A percentile compares a stretch with the other conserved stretches of the same genome.
phyloP scores from a whole-genome alignment of 2,329 filamentous ascomycete genomes.

The Clarireedia hainanense region DNA sequence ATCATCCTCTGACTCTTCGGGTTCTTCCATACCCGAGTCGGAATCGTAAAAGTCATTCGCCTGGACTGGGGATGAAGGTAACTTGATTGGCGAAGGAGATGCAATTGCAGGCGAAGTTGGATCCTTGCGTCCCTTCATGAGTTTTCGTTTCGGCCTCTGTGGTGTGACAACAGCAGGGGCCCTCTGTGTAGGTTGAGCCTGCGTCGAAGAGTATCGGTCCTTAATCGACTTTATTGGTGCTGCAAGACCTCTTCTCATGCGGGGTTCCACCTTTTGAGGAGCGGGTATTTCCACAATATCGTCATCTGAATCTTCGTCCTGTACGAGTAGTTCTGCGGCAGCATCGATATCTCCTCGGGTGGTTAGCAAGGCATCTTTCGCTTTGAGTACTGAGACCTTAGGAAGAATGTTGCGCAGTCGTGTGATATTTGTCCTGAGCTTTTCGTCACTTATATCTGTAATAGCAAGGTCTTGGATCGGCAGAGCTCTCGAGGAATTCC shows the following conservation, averaged over 20 bases:
- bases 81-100: conserved; percentile 18
- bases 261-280: conserved; percentile 33
- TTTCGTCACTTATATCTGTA: conserved; percentile 42
- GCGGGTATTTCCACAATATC: conserved; percentile 26
- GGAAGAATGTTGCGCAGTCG: conserved; percentile 43
- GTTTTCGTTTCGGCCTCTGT: conserved; percentile 27
- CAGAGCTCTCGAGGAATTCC: conserved; percentile 36
- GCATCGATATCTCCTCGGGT: conserved; percentile 47
- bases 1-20: conserved; percentile 31
- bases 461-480: conserved; percentile 38
- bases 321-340: conserved; percentile 40
- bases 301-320: conserved; percentile 22
- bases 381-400: conserved; percentile 36
- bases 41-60: conserved; percentile 25
- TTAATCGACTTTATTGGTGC: conserved; percentile 47
- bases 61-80: conserved; percentile 13
- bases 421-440: conserved; percentile 41
- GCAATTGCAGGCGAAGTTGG: conserved; percentile 18
- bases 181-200: conserved; percentile 27
- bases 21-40: conserved; percentile 25
- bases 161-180: conserved; percentile 12
- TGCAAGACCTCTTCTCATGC: conserved; percentile 48
- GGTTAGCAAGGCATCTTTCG: conserved; percentile 41
- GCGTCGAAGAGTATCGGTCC: conserved; percentile 48
- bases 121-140: conserved; percentile 28